phyloP scores from a whole-genome alignment of 2,329 filamentous ascomycete species.

The Nothophoma quercina region DNA sequence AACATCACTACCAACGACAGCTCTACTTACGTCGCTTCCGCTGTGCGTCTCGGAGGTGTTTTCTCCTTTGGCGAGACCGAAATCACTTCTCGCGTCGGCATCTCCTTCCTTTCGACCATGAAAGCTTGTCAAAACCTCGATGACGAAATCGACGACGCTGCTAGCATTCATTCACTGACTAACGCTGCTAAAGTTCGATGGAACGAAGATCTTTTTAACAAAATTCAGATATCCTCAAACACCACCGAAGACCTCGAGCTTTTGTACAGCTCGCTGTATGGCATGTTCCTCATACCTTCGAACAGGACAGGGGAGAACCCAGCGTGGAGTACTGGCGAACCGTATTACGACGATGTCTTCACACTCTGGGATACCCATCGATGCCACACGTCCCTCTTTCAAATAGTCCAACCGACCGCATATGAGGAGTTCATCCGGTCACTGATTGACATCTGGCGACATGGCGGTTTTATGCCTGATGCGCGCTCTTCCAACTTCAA shows the following conservation, averaged over 20 bases:
- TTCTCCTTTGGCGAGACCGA: conserved; percentile 61
- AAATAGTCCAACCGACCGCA: conserved; percentile 68
- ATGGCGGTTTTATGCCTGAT: conserved; percentile 71
- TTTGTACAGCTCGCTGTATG: conserved; percentile 73
- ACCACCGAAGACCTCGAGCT: conserved; percentile 64
- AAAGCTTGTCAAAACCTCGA: conserved; percentile 66
- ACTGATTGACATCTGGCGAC: conserved; percentile 71
- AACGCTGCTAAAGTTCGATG: conserved; percentile 61
- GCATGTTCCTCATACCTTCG: conserved; percentile 72
- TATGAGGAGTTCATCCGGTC: conserved; percentile 73
- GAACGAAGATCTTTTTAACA: conserved; percentile 69
- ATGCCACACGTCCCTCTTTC: conserved; percentile 69
- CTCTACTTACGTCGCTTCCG: conserved; percentile 26
- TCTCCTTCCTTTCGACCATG: conserved; percentile 70
- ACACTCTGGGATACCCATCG: conserved; percentile 73
- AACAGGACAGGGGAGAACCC: conserved; percentile 77
- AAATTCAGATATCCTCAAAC: conserved; percentile 67
- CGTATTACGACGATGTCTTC: conserved; percentile 76
- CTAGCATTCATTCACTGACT: conserved; percentile 55
- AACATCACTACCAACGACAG: conserved; percentile 33
- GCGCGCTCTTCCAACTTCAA: conserved; percentile 73
- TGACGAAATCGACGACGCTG: conserved; percentile 61
- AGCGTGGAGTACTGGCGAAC: conserved; percentile 68
- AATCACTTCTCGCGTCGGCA: conserved; percentile 67
- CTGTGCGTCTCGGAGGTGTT: conserved; percentile 52